Base-by-base conservation (phyloP, 2,329 filamentous ascomycete species). In the Sarocladiaceae sp. region DNA sequence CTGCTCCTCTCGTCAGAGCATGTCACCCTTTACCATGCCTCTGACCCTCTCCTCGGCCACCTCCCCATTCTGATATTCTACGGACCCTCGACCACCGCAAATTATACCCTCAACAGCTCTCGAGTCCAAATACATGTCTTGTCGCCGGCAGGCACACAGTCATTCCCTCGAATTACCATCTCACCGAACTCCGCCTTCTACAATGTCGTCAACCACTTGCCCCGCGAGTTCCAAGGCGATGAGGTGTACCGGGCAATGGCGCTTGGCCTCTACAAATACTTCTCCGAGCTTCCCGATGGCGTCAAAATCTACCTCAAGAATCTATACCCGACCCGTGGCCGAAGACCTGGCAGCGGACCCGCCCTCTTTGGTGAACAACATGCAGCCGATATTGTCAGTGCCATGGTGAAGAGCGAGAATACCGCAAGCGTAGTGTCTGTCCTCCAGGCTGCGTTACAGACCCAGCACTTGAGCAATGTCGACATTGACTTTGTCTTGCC, bases 111-210 rank as follows among this genome's bases (percentile, higher is more conserved):
- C 63, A 95, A 90, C 71, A 93, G 88, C 71, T 97, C 93, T 57
- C 88, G 94, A 69, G 92, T 97, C 60, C 93, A 97, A 74, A 82
- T 94, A 58, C 94, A 97, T 70, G 82, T 99, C 70, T 90, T 95
- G 72, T 89, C 88, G 55, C 84, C 90, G 2, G 92, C 90, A 58
- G 94, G 94, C 59, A 87, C 95, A 61, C 87, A 90, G 64, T 93
- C 88, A 60, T 99, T 93, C 66, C 86, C 89, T 55, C 90, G 93
- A 62, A 83, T 99, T 59, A 96, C 93, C 55, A 86, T 97, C 58
- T 95, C 93, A 22, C 94, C 94, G 40, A 95, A 88, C 64, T 96
- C 93, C 44, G 84, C 90, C 50, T 87, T 95, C 63, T 97, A 97
- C 70, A 82, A 84, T 59, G 93, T 92, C 52, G 94, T 99, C 67